Percentiles rank a stretch among this genome's conserved stretches.
Conservation (phyloP, 495 filamentous ascomycete species). For the Hyaloscypha bicolor region DNA sequence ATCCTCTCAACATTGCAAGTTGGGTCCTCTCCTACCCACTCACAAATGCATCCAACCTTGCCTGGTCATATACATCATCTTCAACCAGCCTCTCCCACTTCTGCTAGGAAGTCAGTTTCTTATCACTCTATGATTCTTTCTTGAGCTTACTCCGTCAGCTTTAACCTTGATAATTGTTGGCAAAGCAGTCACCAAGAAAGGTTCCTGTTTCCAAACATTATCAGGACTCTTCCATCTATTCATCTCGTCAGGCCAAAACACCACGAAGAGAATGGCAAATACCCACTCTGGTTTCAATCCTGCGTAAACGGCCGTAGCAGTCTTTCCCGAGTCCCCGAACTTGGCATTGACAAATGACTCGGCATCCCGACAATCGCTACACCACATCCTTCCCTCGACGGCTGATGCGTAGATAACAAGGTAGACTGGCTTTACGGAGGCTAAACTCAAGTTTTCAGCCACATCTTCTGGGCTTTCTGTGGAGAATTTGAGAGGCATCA, state of each 20-base stretch:
- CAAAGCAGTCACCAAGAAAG: constrained; percentile 20
- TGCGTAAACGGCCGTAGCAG: constrained; percentile 19
- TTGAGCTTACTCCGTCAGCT: constrained; percentile 16
- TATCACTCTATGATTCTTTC: neutral
- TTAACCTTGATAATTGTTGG: constrained; percentile 27
- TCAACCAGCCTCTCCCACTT: constrained; percentile 27
- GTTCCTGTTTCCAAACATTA: constrained; percentile 27
- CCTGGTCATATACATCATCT: constrained; percentile 25
- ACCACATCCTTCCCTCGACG: constrained; percentile 17
- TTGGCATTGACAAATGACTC: constrained; percentile 21
- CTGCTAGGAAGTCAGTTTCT: neutral
- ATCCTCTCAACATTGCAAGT: too few relatives aligned
- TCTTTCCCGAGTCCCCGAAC: constrained; percentile 14
- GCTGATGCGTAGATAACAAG: constrained; percentile 22
- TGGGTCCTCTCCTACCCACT: too few relatives aligned
- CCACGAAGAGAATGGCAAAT: neutral
- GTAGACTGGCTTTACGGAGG: constrained; percentile 8
- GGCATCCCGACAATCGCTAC: constrained; percentile 23
- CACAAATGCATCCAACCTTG: constrained; percentile 25
- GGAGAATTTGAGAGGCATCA: constrained; percentile 20
- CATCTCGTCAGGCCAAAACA: neutral
- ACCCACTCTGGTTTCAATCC: constrained; percentile 20
- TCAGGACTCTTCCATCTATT: constrained; percentile 17
- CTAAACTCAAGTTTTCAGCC: neutral
- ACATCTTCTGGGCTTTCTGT: constrained; percentile 12